Conservation (phyloP, 257 asterid genomes). For the Nicotiana paniculata region DNA sequence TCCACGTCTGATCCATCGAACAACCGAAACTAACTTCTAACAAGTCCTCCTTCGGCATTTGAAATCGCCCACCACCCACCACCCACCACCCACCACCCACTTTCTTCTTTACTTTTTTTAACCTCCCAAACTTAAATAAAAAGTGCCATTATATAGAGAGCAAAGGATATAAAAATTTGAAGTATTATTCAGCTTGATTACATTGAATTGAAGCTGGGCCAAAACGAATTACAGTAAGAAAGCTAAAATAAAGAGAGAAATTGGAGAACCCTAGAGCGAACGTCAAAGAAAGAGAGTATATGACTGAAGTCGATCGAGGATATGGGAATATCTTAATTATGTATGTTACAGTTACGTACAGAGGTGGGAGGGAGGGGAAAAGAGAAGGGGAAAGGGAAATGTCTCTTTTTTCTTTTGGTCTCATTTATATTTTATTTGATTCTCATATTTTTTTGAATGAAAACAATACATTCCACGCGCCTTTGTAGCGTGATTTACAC, state of each 20-base stretch:
- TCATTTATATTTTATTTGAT: no score
- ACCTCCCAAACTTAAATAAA: background rate
- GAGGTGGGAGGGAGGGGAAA: no score
- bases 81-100: background rate
- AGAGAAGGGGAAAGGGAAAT: no score
- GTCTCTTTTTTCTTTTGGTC: no score
- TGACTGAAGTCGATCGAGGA: background rate
- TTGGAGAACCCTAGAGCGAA: background rate
- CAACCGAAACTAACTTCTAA: slow-evolving; percentile 84
- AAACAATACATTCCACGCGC: no score
- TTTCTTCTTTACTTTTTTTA: background rate
- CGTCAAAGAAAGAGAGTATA: background rate
- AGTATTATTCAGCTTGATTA: background rate
- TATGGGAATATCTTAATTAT: background rate
- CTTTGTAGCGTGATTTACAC: no score
- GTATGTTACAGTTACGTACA: background rate
- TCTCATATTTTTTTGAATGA: no score
- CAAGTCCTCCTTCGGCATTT: slow-evolving; percentile 42
- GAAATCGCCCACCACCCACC: slow-evolving; percentile 4
- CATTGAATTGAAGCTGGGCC: background rate
- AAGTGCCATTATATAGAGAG: background rate
- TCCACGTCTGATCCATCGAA: no score
- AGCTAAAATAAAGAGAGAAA: background rate
- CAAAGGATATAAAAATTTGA: background rate
- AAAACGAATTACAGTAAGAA: background rate